Conservation (phyloP, 257 asterid genomes). For the Ehretia macrophylla region DNA sequence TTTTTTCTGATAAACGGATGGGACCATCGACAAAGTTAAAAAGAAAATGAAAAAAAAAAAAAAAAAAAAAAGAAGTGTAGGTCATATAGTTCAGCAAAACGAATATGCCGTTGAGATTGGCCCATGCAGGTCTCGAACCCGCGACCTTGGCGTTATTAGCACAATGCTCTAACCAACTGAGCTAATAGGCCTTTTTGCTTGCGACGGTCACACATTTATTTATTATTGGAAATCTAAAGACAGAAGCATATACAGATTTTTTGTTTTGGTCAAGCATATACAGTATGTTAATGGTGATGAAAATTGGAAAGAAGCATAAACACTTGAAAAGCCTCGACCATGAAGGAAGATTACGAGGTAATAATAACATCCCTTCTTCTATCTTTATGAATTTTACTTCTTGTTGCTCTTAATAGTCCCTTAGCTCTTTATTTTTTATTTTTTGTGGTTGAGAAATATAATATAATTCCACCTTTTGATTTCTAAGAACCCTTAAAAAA, state of each 20-base stretch:
- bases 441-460: background rate
- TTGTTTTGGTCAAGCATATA: too few species aligned
- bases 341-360: constrained; percentile 36
- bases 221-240: too few species aligned
- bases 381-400: background rate
- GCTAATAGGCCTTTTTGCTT: constrained; percentile 36
- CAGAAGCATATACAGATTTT: too few species aligned
- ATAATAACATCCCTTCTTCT: background rate
- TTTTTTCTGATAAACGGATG: too few species aligned
- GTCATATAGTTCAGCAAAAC: too few species aligned
- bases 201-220: too few species aligned
- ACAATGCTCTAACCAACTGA: constrained; percentile 46
- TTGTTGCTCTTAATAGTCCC: background rate
- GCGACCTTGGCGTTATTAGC: constrained; percentile 45
- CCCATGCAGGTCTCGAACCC: constrained; percentile 48
- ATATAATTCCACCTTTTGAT: background rate
- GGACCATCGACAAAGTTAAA: background rate
- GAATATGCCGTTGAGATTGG: too few species aligned
- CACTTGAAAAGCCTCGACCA: constrained; percentile 8
- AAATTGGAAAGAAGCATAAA: background rate
- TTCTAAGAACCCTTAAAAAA: too few species aligned
- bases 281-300: too few species aligned
- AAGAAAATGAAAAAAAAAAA: background rate
- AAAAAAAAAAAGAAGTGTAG: too few species aligned
- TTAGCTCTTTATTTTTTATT: background rate